Percentiles rank a stretch among this genome's conserved stretches.
phyloP scores from a whole-genome alignment of 306 rosid species.

The Comarum palustre region DNA sequence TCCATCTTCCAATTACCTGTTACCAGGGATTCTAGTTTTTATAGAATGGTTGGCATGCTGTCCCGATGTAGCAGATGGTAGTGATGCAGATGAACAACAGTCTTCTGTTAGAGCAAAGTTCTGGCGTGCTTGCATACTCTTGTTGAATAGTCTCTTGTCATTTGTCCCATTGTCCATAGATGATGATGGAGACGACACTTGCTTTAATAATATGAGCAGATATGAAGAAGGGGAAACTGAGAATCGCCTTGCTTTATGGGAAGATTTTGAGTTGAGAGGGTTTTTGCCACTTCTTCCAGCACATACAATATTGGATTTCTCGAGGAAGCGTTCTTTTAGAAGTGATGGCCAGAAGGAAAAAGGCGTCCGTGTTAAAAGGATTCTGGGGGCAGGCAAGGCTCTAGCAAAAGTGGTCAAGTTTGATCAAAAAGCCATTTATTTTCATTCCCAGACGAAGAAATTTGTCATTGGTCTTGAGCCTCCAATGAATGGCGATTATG shows the following conservation, averaged over 20 bases:
- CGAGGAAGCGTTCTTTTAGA: conserved; percentile 72
- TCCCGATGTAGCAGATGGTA: conserved; percentile 64
- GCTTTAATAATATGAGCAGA: conserved; percentile 79
- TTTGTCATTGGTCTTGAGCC: conserved; percentile 64
- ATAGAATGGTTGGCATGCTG: conserved; percentile 91
- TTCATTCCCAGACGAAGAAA: conserved; percentile 57
- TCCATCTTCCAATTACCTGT: conserved; percentile 68
- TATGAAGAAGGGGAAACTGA: conserved; percentile 93
- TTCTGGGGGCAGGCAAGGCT: conserved; percentile 86
- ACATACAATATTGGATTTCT: conserved; percentile 82
- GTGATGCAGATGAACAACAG: conserved; percentile 64
- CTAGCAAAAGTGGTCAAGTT: conserved; percentile 62
- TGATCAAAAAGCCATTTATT: conserved; percentile 56
- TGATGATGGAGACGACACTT: conserved; percentile 71
- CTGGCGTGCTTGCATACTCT: conserved; percentile 66
- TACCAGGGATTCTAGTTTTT: conserved; percentile 85
- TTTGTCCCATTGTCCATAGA: conserved; percentile 46
- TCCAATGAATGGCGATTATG: conserved; percentile 40
- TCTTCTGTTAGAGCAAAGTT: conserved; percentile 61
- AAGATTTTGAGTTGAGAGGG: conserved; percentile 92
- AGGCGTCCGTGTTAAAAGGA: conserved; percentile 64
- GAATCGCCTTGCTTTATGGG: conserved; percentile 85
- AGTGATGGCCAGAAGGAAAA: conserved; percentile 72
- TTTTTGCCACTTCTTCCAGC: conserved; percentile 90
- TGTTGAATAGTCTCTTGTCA: conserved; percentile 68